Evolutionary conservation across 1,284 basidiomycete genomes (phyloP).

Genomic region (Ceratobasidium sp.): DNA sequence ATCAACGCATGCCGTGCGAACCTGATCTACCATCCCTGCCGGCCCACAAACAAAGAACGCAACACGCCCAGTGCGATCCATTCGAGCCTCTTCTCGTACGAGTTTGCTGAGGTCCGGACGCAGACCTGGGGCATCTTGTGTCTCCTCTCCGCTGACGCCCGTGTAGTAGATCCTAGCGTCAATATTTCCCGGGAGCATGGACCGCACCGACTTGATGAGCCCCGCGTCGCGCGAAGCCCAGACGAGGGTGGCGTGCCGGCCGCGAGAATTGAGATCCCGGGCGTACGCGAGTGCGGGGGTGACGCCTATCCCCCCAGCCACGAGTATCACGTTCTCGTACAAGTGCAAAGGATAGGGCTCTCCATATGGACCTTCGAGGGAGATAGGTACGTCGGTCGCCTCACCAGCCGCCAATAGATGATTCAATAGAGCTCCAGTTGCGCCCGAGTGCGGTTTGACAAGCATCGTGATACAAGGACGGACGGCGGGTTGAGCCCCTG

Average conservation of each 20-base stretch:
- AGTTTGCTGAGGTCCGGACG: slow-evolving; percentile 10
- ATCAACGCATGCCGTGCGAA: slow-evolving; percentile 26
- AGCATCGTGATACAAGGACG: slow-evolving; percentile 25
- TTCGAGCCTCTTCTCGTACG: neutral
- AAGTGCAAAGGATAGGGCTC: slow-evolving; percentile 33
- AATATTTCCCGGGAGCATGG: slow-evolving; percentile 10
- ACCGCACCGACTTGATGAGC: slow-evolving; percentile 9
- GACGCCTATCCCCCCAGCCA: slow-evolving; percentile 36
- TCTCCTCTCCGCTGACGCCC: neutral
- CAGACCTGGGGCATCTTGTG: neutral
- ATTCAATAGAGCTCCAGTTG: neutral
- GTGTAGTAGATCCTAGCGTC: slow-evolving; percentile 28
- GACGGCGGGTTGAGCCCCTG: neutral
- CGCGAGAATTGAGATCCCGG: slow-evolving; percentile 2
- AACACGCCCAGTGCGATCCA: neutral
- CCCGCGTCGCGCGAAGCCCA: slow-evolving; percentile 35
- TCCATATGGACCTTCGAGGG: slow-evolving; percentile 40
- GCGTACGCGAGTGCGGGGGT: slow-evolving; percentile 23
- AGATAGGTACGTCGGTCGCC: slow-evolving; percentile 9
- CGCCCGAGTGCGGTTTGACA: slow-evolving; percentile 15
- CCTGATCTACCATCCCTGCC: slow-evolving; percentile 39
- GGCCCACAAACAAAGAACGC: slow-evolving; percentile 40
- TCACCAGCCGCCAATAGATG: neutral
- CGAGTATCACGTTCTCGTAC: slow-evolving; percentile 32
- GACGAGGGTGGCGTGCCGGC: slow-evolving; percentile 16